Evolutionary conservation across 1,139 yeast species (phyloP).

Genomic region (Candida pseudoviswanathii): DNA sequence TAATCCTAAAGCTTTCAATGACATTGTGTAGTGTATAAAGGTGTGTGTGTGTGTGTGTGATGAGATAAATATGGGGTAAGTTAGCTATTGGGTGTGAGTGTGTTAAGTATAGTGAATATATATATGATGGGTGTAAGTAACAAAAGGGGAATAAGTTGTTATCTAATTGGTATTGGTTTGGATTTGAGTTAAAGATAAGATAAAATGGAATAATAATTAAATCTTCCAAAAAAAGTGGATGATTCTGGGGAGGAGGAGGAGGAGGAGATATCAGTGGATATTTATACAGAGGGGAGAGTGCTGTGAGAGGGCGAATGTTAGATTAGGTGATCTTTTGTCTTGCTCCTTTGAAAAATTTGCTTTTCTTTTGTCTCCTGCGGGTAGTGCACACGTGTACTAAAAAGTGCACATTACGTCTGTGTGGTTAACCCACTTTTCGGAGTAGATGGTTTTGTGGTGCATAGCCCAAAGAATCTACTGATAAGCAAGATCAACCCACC

Average conservation of each 20-base stretch:
- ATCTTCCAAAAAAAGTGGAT: background rate
- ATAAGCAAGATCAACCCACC: too few species aligned
- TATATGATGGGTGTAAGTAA: background rate
- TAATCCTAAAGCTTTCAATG: conserved; percentile 47
- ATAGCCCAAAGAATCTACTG: too few species aligned
- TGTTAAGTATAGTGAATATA: background rate
- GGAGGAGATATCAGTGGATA: conserved; percentile 5
- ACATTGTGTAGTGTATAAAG: conserved; percentile 25
- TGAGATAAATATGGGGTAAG: background rate
- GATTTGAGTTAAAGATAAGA: background rate
- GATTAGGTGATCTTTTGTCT: too few species aligned
- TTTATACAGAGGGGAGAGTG: background rate
- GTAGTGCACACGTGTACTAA: background rate
- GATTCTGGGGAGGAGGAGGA: background rate
- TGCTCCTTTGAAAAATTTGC: background rate
- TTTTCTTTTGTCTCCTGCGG: background rate
- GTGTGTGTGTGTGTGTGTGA: background rate
- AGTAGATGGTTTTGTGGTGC: background rate
- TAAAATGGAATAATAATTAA: background rate
- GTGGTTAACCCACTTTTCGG: conserved; percentile 5
- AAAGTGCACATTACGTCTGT: background rate
- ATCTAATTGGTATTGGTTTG: background rate
- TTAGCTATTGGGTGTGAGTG: background rate
- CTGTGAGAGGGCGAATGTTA: background rate
- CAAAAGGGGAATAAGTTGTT: background rate